A percentile compares a stretch with the other conserved stretches of the same genome.
Conservation (phyloP, 2,329 filamentous ascomycete species). For the Seiridium cupressi region DNA sequence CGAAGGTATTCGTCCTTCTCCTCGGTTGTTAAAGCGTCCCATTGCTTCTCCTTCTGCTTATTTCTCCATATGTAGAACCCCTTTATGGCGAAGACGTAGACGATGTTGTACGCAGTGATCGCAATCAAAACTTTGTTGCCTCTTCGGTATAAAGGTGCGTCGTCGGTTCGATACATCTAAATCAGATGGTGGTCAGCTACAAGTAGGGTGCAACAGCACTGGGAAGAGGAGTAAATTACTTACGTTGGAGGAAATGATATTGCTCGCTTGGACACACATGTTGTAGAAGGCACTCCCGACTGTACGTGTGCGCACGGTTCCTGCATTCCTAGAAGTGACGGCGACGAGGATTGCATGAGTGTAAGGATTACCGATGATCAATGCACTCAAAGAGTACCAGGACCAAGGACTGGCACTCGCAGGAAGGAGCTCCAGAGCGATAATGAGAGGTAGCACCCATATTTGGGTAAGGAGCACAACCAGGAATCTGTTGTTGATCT, state of each 20-base stretch:
- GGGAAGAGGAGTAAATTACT: background rate
- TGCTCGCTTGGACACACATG: slow-evolving; percentile 45
- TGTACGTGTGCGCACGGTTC: slow-evolving; percentile 59
- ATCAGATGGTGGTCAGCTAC: background rate
- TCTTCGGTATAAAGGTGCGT: slow-evolving; percentile 43
- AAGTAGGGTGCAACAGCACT: too few relatives aligned
- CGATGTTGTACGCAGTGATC: slow-evolving; percentile 34
- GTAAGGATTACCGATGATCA: slow-evolving; percentile 49
- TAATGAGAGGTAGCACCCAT: slow-evolving; percentile 51
- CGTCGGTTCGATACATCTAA: slow-evolving; percentile 33
- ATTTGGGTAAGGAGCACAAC: slow-evolving; percentile 38
- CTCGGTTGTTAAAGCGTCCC: slow-evolving; percentile 17
- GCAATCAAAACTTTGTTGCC: slow-evolving; percentile 40
- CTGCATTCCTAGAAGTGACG: slow-evolving; percentile 60
- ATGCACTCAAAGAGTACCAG: slow-evolving; percentile 41
- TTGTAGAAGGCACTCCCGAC: slow-evolving; percentile 63
- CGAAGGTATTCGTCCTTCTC: slow-evolving; percentile 17
- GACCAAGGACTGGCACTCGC: slow-evolving; percentile 36
- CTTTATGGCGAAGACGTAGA: slow-evolving; percentile 30
- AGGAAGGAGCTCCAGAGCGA: slow-evolving; percentile 41
- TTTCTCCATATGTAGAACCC: slow-evolving; percentile 39
- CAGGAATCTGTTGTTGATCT: slow-evolving; percentile 31
- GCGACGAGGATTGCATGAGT: slow-evolving; percentile 44
- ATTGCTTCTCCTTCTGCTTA: slow-evolving; percentile 21
- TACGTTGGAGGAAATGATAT: slow-evolving; percentile 40